Base-by-base conservation (phyloP, 768 basidiomycete genomes). In the Pleurotus cornucopiae region DNA sequence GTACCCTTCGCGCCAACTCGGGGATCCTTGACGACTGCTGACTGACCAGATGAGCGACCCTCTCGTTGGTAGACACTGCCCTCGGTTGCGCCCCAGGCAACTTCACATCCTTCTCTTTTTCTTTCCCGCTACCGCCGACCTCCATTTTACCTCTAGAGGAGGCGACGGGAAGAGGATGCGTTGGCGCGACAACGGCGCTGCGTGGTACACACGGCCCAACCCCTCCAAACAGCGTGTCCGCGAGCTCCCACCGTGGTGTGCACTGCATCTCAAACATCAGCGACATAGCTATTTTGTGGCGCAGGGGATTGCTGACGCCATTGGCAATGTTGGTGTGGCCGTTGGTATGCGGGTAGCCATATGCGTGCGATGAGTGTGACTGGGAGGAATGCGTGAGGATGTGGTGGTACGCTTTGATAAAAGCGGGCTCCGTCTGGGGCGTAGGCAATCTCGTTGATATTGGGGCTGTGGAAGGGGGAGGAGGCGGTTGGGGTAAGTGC, bases 251-350 rank as follows among this genome's bases (percentile, higher is more conserved):
- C 3, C 88, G 80, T 7, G 85, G 72, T 20, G 72, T 71, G 18
- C 70, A 67, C 65, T 89, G 82, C 2, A 80, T 72, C 52, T 85
- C 80, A 0, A 75, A 66, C 37, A 91, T 76, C 6, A 91, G 71
- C 0, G 85, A 77, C 79, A 91, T 83, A 3, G 87, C 84, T n/a
- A 91, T 84, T 63, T 83, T 84, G 70, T 91, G 89, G 44, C 86
- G 80, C 4, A 82, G 71, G 26, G 84, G 83, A 53, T 82, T 88
- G 2, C 82, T 70, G 7, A 79, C 62, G 16, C 14, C 66, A 4
- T 73, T 73, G 9, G 9, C 30, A 11, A 34, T 11, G 11, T 34
- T 34, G 9, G 30, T 34, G 9, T 34, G 30, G 30, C 30, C 30
- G 30, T 34, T 34, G 11, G 30, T 34, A 11, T 34, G 30, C 11